Base-by-base conservation (phyloP, 1,284 basidiomycete species). In the Austroboletus niveus region DNA sequence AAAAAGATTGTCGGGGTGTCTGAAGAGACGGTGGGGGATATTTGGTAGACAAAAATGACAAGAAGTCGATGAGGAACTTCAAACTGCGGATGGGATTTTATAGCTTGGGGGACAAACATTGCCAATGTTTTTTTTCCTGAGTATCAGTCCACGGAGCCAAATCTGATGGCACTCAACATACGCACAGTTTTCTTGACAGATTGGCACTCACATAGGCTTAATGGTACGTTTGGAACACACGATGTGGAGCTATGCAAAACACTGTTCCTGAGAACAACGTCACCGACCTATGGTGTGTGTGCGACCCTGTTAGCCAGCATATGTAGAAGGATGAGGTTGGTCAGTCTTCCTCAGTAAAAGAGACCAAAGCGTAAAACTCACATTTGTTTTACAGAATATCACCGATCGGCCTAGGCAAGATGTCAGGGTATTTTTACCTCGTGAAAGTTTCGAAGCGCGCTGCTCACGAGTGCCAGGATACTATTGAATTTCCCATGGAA, bases 1-100 rank as follows among this genome's bases (percentile, higher is more conserved):
- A 52, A 64, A 76, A 73, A 53, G 75, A 75, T 60, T 66, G 75
- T 73, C 64, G 63, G 62, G 63, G 57, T 53, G 60, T 60, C 59
- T 57, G 47, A 38, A 29, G 42, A 56, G 58, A 60, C 51, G 11
- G 51, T 52, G 40, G 20, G 46, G 42, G 14, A 29, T 41, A 20
- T 12, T 20, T 6, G 22, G 15, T 50, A 60, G n/a, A n/a, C n/a
- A n/a, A n/a, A n/a, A n/a, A n/a, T n/a, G n/a, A n/a, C 52, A 53
- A 55, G 34, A 48, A 52, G 54, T 63, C 56, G 30, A 52, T 57
- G 50, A 12, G 36, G 27, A 24, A 31, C 4, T 27, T n/a, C 10
- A 9, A 32, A 7, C 8, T 11, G 36, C 4, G 30, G 17, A 39
- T 11, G 24, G 42, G 51, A 48, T 60, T 67, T 60, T 60, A 64